Conservation (phyloP, 805 yeast genomes). For the Starmerella floricola region DNA sequence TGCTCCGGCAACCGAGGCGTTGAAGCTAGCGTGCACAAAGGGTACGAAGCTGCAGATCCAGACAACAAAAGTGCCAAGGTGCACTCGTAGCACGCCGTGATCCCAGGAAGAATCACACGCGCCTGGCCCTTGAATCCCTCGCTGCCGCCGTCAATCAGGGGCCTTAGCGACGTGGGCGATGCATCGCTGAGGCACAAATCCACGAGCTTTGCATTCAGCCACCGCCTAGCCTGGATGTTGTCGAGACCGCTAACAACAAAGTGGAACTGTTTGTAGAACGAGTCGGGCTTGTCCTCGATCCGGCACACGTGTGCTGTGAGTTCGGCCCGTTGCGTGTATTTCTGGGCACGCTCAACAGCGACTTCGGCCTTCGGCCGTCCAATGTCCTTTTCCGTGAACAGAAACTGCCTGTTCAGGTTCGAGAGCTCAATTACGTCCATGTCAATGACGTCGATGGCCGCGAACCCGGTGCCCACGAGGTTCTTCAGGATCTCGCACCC, state of each 20-base stretch:
- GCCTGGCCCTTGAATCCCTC: conserved; percentile 91
- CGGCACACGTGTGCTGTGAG: conserved; percentile 44
- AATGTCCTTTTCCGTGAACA: conserved; percentile 49
- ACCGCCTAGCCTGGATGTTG: conserved; percentile 77
- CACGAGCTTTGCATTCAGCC: conserved; percentile 66
- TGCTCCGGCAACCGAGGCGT: conserved; percentile 93
- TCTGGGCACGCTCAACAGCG: conserved; percentile 46
- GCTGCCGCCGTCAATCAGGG: conserved; percentile 86
- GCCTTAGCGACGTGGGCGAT: conserved; percentile 40
- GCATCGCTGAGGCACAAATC: conserved; percentile 44
- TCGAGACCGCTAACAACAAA: conserved; percentile 81
- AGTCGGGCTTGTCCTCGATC: conserved; percentile 50
- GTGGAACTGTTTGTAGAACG: conserved; percentile 55
- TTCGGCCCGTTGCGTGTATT: not conserved
- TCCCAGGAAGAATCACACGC: conserved; percentile 71
- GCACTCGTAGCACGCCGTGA: conserved; percentile 88
- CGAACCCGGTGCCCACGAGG: conserved; percentile 57
- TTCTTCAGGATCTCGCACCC: conserved; percentile 73
- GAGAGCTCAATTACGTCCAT: conserved; percentile 77
- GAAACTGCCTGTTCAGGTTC: conserved; percentile 63
- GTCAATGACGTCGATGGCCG: conserved; percentile 54
- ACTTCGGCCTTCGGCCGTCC: conserved; percentile 56
- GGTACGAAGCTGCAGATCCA: conserved; percentile 46
- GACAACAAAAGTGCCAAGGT: conserved; percentile 54
- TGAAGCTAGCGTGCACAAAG: conserved; percentile 87